Evolutionary conservation across 371 early-diverging fungal species (phyloP).

Genomic region (Choanephora cucurbitarum): DNA sequence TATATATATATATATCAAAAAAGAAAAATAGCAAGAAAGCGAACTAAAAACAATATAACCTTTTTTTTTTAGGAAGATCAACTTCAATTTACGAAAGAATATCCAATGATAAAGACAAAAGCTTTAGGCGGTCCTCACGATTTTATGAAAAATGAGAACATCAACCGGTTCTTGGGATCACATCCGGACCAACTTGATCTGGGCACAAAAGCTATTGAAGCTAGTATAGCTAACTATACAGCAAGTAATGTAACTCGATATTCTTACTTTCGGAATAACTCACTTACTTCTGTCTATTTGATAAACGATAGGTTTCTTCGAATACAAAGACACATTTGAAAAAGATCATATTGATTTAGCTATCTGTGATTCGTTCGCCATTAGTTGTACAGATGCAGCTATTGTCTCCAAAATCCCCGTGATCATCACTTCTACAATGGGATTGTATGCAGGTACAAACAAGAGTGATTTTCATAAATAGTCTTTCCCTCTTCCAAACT

Average conservation of each 20-base stretch:
- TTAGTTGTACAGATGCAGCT: conserved; percentile 10
- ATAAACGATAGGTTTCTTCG: conserved; percentile 8
- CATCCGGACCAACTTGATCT: neutral
- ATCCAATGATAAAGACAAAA: conserved; percentile 14
- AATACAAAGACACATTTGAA: neutral
- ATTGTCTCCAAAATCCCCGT: conserved; percentile 5
- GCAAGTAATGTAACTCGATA: neutral
- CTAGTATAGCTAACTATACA: neutral
- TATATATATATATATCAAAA: neutral
- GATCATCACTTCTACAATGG: conserved; percentile 10
- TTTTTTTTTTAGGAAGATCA: conserved; percentile 23
- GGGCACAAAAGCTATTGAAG: neutral
- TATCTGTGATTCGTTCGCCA: conserved; percentile 14
- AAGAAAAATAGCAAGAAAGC: too few relatives aligned
- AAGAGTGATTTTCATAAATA: neutral
- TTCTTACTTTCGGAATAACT: neutral
- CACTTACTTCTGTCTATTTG: neutral
- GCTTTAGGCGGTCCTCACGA: conserved; percentile 8
- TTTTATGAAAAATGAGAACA: neutral
- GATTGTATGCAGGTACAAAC: conserved; percentile 7
- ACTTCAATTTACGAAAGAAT: conserved; percentile 15
- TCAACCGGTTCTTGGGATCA: neutral
- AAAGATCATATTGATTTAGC: conserved; percentile 1
- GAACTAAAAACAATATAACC: too few relatives aligned
- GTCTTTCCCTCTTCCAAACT: too few relatives aligned